Evolutionary conservation across 768 basidiomycete species (phyloP).

Genomic region (Mycena haematopus): DNA sequence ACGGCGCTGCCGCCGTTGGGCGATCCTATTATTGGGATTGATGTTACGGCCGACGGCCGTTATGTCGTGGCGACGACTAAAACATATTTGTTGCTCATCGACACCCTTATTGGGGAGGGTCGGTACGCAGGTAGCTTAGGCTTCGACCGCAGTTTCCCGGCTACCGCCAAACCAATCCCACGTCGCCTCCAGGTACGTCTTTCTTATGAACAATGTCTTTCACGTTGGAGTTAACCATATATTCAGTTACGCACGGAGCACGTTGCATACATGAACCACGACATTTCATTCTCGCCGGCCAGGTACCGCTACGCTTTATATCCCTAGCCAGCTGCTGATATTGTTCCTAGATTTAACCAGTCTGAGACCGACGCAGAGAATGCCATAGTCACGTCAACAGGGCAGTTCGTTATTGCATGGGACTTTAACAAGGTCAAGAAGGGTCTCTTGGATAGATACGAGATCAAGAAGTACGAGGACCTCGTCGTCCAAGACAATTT

Average conservation of each 20-base stretch:
- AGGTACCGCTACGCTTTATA: constrained; percentile 54
- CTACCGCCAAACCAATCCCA: constrained; percentile 90
- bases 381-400: constrained; percentile 94
- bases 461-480: constrained; percentile 96
- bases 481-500: constrained; percentile 97
- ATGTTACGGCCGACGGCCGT: constrained; percentile 92
- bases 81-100: constrained; percentile 92
- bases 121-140: constrained; percentile 82
- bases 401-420: constrained; percentile 94
- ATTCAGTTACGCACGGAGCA: constrained; percentile 83
- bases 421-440: constrained; percentile 96
- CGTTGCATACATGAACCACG: constrained; percentile 91
- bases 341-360: constrained; percentile 80
- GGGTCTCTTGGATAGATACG: constrained; percentile 89
- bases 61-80: constrained; percentile 96
- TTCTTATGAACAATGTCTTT: background rate
- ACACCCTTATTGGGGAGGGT: constrained; percentile 93
- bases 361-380: constrained; percentile 89
- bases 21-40: constrained; percentile 93
- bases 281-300: constrained; percentile 91
- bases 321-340: constrained; percentile 16
- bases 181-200: constrained; percentile 65
- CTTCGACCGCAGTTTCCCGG: constrained; percentile 96
- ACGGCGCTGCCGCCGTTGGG: constrained; percentile 95
- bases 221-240: background rate